These are phyloP conservation scores for Podospora appendiculata DNA, from an alignment of 495 filamentous ascomycete genomes.

Conservation along the genomic window DNA sequence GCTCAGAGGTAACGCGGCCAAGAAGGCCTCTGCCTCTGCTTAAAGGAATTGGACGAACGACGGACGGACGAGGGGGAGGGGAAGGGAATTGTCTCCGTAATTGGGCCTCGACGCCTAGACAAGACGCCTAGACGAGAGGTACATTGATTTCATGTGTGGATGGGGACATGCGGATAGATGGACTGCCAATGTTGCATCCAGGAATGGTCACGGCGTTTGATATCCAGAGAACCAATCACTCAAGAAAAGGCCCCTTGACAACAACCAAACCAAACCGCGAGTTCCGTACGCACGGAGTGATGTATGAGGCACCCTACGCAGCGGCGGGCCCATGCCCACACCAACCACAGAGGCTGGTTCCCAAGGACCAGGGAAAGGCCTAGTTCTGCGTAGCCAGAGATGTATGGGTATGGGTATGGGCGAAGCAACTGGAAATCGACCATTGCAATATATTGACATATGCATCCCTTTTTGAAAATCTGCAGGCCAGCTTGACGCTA, in stretches of 20 bases:
- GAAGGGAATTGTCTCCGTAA: conserved; percentile 11
- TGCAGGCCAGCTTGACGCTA: neutral
- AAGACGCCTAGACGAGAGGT: conserved; percentile 3
- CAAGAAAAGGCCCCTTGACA: neutral
- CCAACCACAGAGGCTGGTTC: too few relatives aligned
- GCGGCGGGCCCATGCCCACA: too few relatives aligned
- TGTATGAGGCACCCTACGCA: neutral
- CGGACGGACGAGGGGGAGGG: neutral
- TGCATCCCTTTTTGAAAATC: too few relatives aligned
- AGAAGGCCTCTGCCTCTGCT: conserved; percentile 47
- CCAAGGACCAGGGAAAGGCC: too few relatives aligned
- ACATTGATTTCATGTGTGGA: conserved; percentile 10
- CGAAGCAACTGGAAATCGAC: too few relatives aligned
- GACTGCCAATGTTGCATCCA: conserved; percentile 22
- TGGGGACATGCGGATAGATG: conserved; percentile 8
- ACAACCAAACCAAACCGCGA: neutral
- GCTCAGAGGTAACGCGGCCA: conserved; percentile 73
- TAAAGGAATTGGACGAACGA: conserved; percentile 8
- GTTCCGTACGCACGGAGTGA: neutral
- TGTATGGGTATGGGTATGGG: too few relatives aligned
- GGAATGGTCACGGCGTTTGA: conserved; percentile 32
- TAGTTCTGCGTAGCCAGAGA: too few relatives aligned
- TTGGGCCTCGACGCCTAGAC: conserved; percentile 11
- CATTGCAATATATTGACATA: too few relatives aligned
- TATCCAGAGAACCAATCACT: conserved; percentile 26